Evolutionary conservation across 2,329 filamentous ascomycete species (phyloP), one percentile per base, ranked within the genome.

Genomic region (Fusarium drepaniforme): DNA sequence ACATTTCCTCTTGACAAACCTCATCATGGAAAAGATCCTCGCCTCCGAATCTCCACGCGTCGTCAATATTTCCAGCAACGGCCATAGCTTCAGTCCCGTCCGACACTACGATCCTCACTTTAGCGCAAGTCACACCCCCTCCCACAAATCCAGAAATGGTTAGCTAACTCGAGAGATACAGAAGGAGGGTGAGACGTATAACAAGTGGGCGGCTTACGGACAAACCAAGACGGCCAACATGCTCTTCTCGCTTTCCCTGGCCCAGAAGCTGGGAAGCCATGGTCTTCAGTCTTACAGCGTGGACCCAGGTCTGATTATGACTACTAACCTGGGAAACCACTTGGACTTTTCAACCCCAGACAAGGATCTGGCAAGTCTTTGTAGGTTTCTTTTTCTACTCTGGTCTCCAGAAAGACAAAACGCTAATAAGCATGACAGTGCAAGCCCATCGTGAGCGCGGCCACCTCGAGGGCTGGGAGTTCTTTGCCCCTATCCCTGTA

Each of bases 1-100:
- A 0, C 87, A 87, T 74, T 88, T 85, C 59, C 80, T 88, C 3
- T 80, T 89, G 40, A 84, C 85, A 16, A 86, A 86, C 71, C 77
- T 86, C 23, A 77, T 88, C 56, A 84, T 86, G 80, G 79, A 79
- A 0, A 86, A 86, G 74, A 69, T 88, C 5, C 76, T 86, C 21
- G 80, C 78, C 5, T 77, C 83, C 38, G 68, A 58, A 64, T 78
- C 71, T 38, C 82, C 72, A 11, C 79, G 86, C 0, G 77, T 88
- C 11, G 80, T 88, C 40, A 87, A 83, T 66, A 80, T 88, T 8
- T 82, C 80, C n/a, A 80, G 80, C 66, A 71, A 81, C 51, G 77
- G 81, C 35, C 80, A 84, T 70, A 68, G 75, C 64, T 23, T 79
- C 40, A 62, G 78, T 4, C 67, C 74, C 2, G 75, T 86, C n/a